Evolutionary conservation across 768 basidiomycete genomes (phyloP).

Genomic region (Termitomyces sp.): DNA sequence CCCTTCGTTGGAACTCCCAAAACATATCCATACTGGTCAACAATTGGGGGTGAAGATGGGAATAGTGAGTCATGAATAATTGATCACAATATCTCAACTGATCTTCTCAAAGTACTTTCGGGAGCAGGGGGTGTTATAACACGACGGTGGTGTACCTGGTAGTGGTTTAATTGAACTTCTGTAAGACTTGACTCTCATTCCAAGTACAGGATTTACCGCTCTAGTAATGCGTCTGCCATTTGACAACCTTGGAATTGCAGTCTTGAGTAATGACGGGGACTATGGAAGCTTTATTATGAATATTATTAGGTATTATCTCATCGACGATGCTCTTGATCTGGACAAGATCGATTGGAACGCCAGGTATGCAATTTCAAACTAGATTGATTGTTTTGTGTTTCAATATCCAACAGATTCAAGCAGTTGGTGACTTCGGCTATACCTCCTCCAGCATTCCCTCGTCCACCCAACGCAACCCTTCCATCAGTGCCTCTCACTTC

Average conservation of each 20-base stretch:
- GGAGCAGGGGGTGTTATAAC: conserved; percentile 23
- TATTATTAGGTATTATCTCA: conserved; percentile 18
- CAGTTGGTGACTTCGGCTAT: not conserved
- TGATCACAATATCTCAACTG: not conserved
- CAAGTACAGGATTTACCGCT: conserved; percentile 13
- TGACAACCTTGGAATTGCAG: conserved; percentile 21
- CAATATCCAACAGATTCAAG: not conserved
- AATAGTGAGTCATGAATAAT: too few relatives aligned
- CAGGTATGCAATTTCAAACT: conserved; percentile 6
- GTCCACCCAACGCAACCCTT: conserved; percentile 9
- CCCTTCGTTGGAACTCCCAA: conserved; percentile 6
- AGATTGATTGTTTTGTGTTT: not conserved
- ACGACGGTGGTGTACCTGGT: conserved; percentile 8
- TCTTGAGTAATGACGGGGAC: conserved; percentile 20
- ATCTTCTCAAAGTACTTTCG: conserved; percentile 15
- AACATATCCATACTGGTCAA: conserved; percentile 16
- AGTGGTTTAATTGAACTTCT: not conserved
- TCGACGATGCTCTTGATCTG: conserved; percentile 18
- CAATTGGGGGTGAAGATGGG: conserved; percentile 17
- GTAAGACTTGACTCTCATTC: not conserved
- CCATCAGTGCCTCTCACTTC: conserved; percentile 9
- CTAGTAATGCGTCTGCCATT: conserved; percentile 18
- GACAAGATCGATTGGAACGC: conserved; percentile 18
- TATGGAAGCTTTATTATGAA: conserved; percentile 15
- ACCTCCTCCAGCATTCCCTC: conserved; percentile 6